phyloP scores from a whole-genome alignment of 2,329 filamentous ascomycete genomes.

The Scolecobasidium constrictum region DNA sequence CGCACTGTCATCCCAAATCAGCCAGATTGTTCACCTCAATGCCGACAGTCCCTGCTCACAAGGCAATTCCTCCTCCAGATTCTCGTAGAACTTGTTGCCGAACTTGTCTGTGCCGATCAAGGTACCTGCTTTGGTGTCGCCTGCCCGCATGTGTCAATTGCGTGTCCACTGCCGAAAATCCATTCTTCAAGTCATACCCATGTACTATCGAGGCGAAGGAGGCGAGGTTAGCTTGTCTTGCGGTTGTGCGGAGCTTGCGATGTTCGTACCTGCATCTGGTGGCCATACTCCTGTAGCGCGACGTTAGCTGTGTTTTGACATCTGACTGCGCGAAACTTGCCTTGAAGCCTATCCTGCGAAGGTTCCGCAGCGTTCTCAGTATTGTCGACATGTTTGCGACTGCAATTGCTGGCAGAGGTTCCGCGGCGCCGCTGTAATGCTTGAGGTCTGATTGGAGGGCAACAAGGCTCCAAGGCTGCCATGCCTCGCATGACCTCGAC shows the following conservation, averaged over 20 bases:
- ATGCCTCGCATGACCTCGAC: too few species aligned
- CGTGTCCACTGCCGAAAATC: background rate
- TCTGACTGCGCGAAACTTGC: constrained; percentile 36
- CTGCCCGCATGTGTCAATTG: constrained; percentile 35
- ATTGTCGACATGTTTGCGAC: constrained; percentile 71
- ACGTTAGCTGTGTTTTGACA: constrained; percentile 19
- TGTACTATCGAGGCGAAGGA: constrained; percentile 19
- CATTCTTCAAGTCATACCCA: constrained; percentile 17
- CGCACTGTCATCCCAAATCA: constrained; percentile 49
- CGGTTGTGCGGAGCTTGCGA: constrained; percentile 15
- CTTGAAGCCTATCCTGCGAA: constrained; percentile 82
- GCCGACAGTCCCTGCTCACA: constrained; percentile 43
- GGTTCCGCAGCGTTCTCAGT: constrained; percentile 71
- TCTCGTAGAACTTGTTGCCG: constrained; percentile 98
- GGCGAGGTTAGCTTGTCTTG: constrained; percentile 17
- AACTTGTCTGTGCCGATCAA: constrained; percentile 77
- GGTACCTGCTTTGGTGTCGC: constrained; percentile 90
- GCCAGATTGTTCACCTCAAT: constrained; percentile 9
- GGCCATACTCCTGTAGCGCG: constrained; percentile 63
- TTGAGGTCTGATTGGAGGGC: too few species aligned
- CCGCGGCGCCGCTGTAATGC: constrained; percentile 12
- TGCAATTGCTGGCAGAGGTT: background rate
- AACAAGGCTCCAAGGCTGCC: background rate
- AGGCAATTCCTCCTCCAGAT: constrained; percentile 78
- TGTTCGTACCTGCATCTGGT: constrained; percentile 81